Percentiles rank a stretch among this genome's conserved stretches.
phyloP scores from a whole-genome alignment of 495 filamentous ascomycete species.

The Rhizodiscina lignyota region DNA sequence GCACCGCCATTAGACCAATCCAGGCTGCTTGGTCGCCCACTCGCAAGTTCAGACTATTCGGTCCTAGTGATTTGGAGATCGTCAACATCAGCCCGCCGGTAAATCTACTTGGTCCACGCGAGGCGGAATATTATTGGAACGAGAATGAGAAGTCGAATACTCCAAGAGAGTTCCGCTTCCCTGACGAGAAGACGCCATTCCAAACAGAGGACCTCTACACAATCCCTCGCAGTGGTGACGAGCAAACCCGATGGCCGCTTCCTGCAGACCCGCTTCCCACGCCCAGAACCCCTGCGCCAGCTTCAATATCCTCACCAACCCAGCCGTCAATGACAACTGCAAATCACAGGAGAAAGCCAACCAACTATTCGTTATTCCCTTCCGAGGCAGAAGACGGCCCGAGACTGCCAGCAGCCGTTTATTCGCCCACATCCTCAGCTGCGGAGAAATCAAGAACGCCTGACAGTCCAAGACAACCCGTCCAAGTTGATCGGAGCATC shows the following conservation, averaged over 20 bases:
- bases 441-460: too few relatives aligned
- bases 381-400: conserved; percentile 13
- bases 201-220: conserved; percentile 7
- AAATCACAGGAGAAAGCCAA: conserved; percentile 6
- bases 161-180: conserved; percentile 5
- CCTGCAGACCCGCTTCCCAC: conserved; percentile 7
- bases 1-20: conserved; percentile 13
- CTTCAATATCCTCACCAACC: conserved; percentile 1
- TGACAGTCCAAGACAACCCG: background rate
- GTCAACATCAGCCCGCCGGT: conserved; percentile 16
- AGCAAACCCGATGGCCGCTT: conserved; percentile 13
- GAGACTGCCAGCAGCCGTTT: conserved; percentile 13
- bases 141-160: conserved; percentile 3
- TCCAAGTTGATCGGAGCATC: background rate
- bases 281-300: background rate
- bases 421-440: conserved; percentile 8
- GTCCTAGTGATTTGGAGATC: conserved; percentile 12
- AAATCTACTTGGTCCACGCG: conserved; percentile 6
- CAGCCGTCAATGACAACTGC: conserved; percentile 1
- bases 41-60: conserved; percentile 11
- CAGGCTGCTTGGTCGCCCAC: conserved; percentile 5
- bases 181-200: conserved; percentile 3
- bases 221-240: conserved; percentile 4
- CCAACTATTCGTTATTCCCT: conserved; percentile 14
- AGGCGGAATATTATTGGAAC: conserved; percentile 3